phyloP scores from a whole-genome alignment of 805 yeast species.

The Saccharomycopsis selenospora region DNA sequence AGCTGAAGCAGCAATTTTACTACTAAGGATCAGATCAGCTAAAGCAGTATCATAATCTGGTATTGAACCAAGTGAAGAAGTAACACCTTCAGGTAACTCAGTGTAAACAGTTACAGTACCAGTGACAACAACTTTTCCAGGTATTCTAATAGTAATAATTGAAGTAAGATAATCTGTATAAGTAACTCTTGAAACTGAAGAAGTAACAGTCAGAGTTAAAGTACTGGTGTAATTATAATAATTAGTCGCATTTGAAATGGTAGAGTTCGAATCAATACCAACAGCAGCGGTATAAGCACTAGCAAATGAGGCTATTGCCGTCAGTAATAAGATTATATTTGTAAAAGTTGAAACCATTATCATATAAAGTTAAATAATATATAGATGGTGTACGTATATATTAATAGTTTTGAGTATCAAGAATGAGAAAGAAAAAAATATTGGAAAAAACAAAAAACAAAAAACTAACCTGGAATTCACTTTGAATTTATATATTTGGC shows the following conservation, averaged over 20 bases:
- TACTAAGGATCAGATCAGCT: neutral
- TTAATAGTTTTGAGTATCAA: no score
- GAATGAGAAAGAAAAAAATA: no score
- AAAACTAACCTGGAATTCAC: no score
- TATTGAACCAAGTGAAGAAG: neutral
- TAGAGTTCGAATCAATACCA: neutral
- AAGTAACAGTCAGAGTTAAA: neutral
- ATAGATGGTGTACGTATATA: no score
- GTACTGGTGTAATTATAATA: neutral
- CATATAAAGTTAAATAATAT: no score
- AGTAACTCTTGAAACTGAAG: neutral
- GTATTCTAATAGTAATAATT: neutral
- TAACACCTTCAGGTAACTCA: neutral
- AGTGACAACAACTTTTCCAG: neutral
- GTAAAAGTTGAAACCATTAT: no score
- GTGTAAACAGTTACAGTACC: constrained; percentile 1
- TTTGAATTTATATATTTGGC: no score
- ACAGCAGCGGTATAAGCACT: constrained; percentile 2
- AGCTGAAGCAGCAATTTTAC: neutral
- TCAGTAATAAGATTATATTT: no score
- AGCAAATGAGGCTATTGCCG: no score
- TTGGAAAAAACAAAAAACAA: no score
- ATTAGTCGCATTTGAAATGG: neutral
- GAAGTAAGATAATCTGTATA: neutral
- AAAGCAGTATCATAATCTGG: neutral